Base-by-base conservation (phyloP, 2,329 filamentous ascomycete genomes). In the Neurospora crassa region DNA sequence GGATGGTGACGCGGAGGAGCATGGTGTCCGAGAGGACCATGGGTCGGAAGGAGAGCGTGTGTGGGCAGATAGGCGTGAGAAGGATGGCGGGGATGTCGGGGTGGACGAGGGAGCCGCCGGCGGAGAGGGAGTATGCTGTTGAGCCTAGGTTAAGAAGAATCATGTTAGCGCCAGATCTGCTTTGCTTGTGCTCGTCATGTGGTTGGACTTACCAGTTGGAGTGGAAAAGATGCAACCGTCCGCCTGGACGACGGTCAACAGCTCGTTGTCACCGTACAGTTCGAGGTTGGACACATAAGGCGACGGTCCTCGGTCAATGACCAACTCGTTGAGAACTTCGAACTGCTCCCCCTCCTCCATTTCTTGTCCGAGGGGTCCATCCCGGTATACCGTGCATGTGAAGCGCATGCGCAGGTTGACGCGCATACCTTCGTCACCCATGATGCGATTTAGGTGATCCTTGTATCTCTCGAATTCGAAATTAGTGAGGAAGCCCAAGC, bases 391-490 rank as follows among this genome's bases (percentile, higher is more conserved):
- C 0, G 96, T 98, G 83, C 95, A 98, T 18, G 96, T 99, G 81
- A 99, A 99, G 73, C 96, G 92, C 96, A 99, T 99, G 75, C 96
- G 93, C 76, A 99, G 85, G 78, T 97, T 98, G 73, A 98, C 95
- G 70, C 95, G 91, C 95, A 99, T 98, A 71, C 96, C 96, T 1
- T 92, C 89, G 71, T 96, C 93, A 73, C 94, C 94, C 94, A 99
- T 97, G 76, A 98, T 88, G 70, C 90, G 90, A 81, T 93, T 91
- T 42, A 99, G 87, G 78, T 97, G 92, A 72, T 92, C 86, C 81
- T 93, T 94, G 84, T 97, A 97, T 76, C 91, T 88, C 73, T 93
- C 89, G 78, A 96, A 99, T 79, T 94, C 89, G 78, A 96, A 96
- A 72, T 90, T 94, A 2, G 93, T 96, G 77, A 96, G 84, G 83